These are phyloP conservation scores for Schizochytrium sp. DNA, from an alignment of 108 stramenopile genomes.

Conservation along the genomic window DNA sequence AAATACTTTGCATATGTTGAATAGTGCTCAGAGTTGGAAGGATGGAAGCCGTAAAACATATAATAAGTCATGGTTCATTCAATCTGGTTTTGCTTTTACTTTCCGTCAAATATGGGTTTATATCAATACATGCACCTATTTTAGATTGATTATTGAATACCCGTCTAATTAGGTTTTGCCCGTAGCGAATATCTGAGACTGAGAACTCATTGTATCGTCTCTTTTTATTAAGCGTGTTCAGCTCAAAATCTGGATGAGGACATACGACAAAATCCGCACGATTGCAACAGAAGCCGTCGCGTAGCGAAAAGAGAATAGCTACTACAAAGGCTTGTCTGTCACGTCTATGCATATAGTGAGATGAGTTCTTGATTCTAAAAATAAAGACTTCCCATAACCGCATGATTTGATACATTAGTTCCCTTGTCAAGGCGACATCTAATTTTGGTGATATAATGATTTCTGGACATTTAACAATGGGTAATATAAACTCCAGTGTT, in stretches of 20 bases:
- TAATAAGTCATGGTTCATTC: background rate
- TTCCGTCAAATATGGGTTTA: background rate
- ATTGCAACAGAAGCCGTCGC: background rate
- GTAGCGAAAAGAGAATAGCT: background rate
- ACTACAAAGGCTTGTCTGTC: background rate
- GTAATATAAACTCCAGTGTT: background rate
- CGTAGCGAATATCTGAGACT: slow-evolving; percentile 6
- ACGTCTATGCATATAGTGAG: background rate
- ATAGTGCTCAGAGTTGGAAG: background rate
- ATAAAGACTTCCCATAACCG: background rate
- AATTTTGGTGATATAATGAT: background rate
- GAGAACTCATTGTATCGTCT: background rate
- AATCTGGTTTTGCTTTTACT: background rate
- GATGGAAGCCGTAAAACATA: background rate
- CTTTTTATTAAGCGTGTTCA: background rate
- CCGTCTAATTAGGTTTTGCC: background rate
- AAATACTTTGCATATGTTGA: no score
- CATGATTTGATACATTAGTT: background rate
- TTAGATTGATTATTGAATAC: background rate
- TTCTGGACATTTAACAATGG: background rate
- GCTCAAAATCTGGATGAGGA: background rate
- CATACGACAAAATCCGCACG: background rate
- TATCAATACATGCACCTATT: background rate
- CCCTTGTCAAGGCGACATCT: background rate
- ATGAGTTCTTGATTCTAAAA: background rate